phyloP scores from a whole-genome alignment of 257 asterid species.

The Nicotiana attenuata region DNA sequence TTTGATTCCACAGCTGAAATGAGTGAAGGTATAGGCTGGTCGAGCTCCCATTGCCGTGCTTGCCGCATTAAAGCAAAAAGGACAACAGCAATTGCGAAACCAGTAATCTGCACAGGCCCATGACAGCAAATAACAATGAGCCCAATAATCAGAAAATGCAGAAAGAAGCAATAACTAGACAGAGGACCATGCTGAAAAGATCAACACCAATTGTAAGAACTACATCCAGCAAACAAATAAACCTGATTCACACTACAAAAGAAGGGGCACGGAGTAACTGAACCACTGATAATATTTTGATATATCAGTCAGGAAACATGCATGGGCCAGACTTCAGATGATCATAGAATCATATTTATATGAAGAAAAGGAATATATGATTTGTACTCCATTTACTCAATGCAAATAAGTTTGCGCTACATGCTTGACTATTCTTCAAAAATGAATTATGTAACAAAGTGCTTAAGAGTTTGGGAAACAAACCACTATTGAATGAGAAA shows the following conservation, averaged over 20 bases:
- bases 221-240: not conserved
- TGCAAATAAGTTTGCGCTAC: not conserved
- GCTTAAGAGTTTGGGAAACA: not conserved
- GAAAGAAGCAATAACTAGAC: not conserved
- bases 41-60: conserved; percentile 83
- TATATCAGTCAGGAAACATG: not conserved
- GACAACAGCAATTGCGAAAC: conserved; percentile 68
- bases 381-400: not conserved
- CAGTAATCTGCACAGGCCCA: conserved; percentile 57
- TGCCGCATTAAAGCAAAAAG: conserved; percentile 92
- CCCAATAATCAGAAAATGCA: conserved; percentile 8
- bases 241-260: not conserved
- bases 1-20: conserved; percentile 82
- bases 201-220: not conserved
- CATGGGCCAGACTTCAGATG: not conserved
- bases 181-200: not conserved
- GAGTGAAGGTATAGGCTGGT: conserved; percentile 75
- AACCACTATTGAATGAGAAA: conserved; percentile 6
- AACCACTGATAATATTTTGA: not conserved
- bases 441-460: not conserved
- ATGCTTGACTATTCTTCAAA: not conserved
- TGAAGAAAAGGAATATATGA: not conserved
- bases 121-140: conserved; percentile 27
- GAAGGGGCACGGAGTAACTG: not conserved
- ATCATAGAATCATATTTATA: not conserved